Evolutionary conservation across 345 rosid species (phyloP).

Genomic region (Citrus hindsii): DNA sequence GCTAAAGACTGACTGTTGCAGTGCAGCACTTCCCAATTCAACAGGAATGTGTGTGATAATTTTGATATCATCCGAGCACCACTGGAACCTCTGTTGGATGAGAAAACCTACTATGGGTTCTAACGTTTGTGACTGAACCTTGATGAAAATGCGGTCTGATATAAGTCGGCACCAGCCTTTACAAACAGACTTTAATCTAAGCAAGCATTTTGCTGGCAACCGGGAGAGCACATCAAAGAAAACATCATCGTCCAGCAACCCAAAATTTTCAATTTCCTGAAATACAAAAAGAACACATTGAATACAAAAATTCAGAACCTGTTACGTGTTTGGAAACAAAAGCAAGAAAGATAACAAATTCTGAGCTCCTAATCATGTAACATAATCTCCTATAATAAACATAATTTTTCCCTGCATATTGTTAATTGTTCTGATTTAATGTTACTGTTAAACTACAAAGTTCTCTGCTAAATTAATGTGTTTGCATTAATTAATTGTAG

Average conservation of each 20-base stretch:
- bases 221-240: slow-evolving; percentile 32
- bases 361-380: background rate
- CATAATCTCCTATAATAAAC: background rate
- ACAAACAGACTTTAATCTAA: slow-evolving; percentile 25
- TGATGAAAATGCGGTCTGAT: slow-evolving; percentile 23
- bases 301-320: background rate
- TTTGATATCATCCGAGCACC: slow-evolving; percentile 19
- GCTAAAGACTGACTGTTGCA: slow-evolving; percentile 17
- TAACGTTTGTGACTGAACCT: slow-evolving; percentile 21
- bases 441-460: background rate
- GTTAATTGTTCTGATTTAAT: background rate
- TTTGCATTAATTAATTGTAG: background rate
- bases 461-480: background rate
- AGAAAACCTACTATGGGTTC: slow-evolving; percentile 37
- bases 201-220: slow-evolving; percentile 29
- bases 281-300: background rate
- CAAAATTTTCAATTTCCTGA: slow-evolving; percentile 14
- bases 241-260: slow-evolving; percentile 17
- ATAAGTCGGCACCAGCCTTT: slow-evolving; percentile 31
- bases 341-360: background rate
- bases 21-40: slow-evolving; percentile 7
- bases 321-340: background rate
- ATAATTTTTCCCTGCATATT: background rate
- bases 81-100: slow-evolving; percentile 25
- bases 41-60: slow-evolving; percentile 33